These are phyloP conservation scores for Paradendryphiella salina DNA, from an alignment of 2,329 filamentous ascomycete species.

Conservation along the genomic window DNA sequence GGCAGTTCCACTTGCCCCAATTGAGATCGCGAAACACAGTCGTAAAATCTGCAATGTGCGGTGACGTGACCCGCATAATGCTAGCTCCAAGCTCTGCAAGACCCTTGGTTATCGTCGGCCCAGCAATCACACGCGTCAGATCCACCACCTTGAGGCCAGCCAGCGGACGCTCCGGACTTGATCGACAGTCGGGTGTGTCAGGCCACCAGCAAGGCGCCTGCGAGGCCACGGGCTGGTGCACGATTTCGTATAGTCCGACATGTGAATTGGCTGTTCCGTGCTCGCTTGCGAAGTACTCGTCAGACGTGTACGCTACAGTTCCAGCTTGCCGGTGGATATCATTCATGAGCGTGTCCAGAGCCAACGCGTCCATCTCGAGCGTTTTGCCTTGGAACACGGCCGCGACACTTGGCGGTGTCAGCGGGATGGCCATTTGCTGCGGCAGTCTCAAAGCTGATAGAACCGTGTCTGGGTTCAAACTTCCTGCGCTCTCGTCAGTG, in stretches of 20 bases:
- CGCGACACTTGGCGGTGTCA: neutral
- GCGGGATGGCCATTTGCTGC: constrained; percentile 15
- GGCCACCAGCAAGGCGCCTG: constrained; percentile 51
- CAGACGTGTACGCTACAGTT: constrained; percentile 45
- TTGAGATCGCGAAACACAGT: constrained; percentile 53
- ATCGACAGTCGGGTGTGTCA: constrained; percentile 32
- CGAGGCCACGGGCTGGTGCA: constrained; percentile 27
- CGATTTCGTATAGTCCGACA: constrained; percentile 49
- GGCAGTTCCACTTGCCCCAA: constrained; percentile 55
- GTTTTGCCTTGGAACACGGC: constrained; percentile 29
- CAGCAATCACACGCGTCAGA: constrained; percentile 55
- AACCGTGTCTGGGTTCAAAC: constrained; percentile 53
- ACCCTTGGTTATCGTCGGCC: constrained; percentile 49
- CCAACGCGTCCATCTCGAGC: constrained; percentile 37
- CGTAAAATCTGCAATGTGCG: constrained; percentile 49
- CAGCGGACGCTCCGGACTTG: constrained; percentile 43
- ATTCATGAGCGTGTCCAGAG: constrained; percentile 43
- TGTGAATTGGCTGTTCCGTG: constrained; percentile 51
- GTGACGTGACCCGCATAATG: constrained; percentile 52
- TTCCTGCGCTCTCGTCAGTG: constrained; percentile 28
- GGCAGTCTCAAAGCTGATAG: constrained; percentile 46
- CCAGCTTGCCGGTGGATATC: constrained; percentile 49
- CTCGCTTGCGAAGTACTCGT: constrained; percentile 46
- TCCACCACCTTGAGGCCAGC: constrained; percentile 58
- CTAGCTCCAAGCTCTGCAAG: constrained; percentile 54